phyloP scores from a whole-genome alignment of 495 filamentous ascomycete genomes.

The Bombardia bombarda region DNA sequence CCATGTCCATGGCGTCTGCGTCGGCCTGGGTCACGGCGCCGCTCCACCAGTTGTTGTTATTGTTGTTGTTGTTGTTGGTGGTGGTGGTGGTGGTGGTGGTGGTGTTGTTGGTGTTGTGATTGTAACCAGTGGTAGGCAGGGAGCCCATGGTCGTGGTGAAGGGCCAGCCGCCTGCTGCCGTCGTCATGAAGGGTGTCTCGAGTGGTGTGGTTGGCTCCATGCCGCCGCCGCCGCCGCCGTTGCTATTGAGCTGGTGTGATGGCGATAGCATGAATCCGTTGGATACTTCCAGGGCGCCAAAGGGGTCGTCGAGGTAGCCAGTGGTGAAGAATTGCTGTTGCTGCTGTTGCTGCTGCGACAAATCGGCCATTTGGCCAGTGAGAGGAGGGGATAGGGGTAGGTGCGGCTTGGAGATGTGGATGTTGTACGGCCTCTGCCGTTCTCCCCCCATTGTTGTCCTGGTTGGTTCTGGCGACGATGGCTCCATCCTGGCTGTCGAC shows the following conservation, averaged over 20 bases:
- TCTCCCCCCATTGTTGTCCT: background rate
- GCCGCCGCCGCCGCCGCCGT: too few relatives aligned
- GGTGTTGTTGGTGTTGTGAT: background rate
- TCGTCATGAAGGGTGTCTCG: slow-evolving; percentile 12
- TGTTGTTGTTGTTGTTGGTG: background rate
- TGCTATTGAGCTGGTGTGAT: slow-evolving; percentile 2
- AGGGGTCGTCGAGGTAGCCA: slow-evolving; percentile 31
- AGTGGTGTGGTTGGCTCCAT: slow-evolving; percentile 23
- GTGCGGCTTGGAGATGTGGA: slow-evolving; percentile 11
- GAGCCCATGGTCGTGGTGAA: background rate
- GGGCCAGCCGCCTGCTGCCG: background rate
- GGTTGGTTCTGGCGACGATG: background rate
- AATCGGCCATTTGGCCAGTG: slow-evolving; percentile 22
- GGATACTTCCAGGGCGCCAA: slow-evolving; percentile 19
- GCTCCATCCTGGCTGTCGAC: slow-evolving; percentile 18
- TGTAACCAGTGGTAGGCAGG: background rate
- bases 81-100: background rate
- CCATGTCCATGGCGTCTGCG: slow-evolving; percentile 14
- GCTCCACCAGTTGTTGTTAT: slow-evolving; percentile 24
- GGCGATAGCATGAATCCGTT: background rate
- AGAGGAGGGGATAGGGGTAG: slow-evolving; percentile 27
- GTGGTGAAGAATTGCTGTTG: slow-evolving; percentile 16
- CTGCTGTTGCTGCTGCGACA: slow-evolving; percentile 5
- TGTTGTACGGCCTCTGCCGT: slow-evolving; percentile 8
- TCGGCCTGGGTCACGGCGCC: slow-evolving; percentile 1